Conservation (phyloP, 2,329 filamentous ascomycete genomes). For the Diaporthe batatas region DNA sequence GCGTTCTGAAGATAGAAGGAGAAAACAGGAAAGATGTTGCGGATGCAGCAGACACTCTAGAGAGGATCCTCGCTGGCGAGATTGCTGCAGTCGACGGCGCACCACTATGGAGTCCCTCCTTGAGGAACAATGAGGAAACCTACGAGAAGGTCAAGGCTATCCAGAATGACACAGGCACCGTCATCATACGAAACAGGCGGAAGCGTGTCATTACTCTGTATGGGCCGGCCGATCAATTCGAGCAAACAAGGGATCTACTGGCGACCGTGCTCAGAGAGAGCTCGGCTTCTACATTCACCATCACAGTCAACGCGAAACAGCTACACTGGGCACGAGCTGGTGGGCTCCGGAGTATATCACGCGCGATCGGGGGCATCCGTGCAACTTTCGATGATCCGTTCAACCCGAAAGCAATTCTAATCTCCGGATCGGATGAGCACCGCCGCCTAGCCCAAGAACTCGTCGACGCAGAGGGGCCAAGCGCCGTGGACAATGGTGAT, state of each 20-base stretch:
- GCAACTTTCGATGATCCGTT: neutral
- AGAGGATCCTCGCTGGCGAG: no score
- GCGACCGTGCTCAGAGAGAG: neutral
- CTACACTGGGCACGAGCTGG: neutral
- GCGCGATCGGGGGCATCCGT: neutral
- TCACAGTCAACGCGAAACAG: neutral
- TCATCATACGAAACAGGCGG: neutral
- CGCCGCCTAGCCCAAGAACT: neutral
- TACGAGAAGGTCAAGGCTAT: slow-evolving; percentile 1
- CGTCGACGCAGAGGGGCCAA: neutral
- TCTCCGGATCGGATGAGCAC: neutral
- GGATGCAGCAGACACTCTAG: no score
- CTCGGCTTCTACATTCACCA: neutral
- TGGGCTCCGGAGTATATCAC: neutral
- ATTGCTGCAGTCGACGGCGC: neutral
- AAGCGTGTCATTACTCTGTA: neutral
- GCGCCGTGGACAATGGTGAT: neutral
- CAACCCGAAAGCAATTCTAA: neutral
- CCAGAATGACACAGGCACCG: neutral
- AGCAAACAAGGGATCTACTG: neutral
- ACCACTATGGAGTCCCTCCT: neutral
- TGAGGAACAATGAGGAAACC: neutral
- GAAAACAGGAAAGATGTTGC: no score
- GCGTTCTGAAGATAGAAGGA: neutral
- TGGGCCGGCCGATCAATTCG: neutral